phyloP scores from a whole-genome alignment of 2,329 filamentous ascomycete species.

The Amylocarpus encephaloides region DNA sequence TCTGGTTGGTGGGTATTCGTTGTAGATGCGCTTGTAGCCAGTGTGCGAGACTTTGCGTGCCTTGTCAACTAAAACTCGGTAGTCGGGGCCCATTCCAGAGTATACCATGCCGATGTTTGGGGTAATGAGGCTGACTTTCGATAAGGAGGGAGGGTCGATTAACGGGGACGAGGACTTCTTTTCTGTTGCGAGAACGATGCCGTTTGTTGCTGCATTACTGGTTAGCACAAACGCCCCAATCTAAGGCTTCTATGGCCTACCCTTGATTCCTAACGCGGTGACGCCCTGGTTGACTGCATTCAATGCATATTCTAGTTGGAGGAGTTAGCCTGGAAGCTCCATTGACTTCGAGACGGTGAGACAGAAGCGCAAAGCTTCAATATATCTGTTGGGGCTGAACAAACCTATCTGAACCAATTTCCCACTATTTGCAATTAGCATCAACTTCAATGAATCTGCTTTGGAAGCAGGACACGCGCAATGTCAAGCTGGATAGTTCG shows the following conservation, averaged over 20 bases:
- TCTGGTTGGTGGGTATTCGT: slow-evolving; percentile 98
- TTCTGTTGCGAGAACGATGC: slow-evolving; percentile 96
- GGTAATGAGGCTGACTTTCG: slow-evolving; percentile 96
- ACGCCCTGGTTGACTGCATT: slow-evolving; percentile 99
- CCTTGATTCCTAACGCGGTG: slow-evolving; percentile 97
- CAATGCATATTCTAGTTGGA: slow-evolving; percentile 80
- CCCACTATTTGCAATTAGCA: slow-evolving; percentile 53
- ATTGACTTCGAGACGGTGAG: slow-evolving; percentile 12
- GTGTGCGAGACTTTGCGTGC: slow-evolving; percentile 98
- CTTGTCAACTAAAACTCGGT: slow-evolving; percentile 94
- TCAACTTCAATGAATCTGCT: slow-evolving; percentile 6
- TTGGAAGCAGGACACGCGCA: slow-evolving; percentile 12
- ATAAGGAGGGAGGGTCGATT: slow-evolving; percentile 88
- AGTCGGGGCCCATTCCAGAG: slow-evolving; percentile 97
- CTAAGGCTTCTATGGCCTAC: slow-evolving; percentile 40
- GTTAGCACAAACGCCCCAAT: slow-evolving; percentile 7
- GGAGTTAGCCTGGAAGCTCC: slow-evolving; percentile 15
- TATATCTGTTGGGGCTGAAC: slow-evolving; percentile 16
- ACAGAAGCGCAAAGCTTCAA: slow-evolving; percentile 3
- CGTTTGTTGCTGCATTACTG: slow-evolving; percentile 72
- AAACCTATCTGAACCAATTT: slow-evolving; percentile 98
- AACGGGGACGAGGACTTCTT: slow-evolving; percentile 99
- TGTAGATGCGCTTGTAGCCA: slow-evolving; percentile 99
- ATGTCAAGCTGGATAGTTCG: slow-evolving; percentile 18
- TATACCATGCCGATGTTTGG: slow-evolving; percentile 99